Evolutionary conservation across 441 rosid species (phyloP).

Genomic region (Arabidopsis hybrid): DNA sequence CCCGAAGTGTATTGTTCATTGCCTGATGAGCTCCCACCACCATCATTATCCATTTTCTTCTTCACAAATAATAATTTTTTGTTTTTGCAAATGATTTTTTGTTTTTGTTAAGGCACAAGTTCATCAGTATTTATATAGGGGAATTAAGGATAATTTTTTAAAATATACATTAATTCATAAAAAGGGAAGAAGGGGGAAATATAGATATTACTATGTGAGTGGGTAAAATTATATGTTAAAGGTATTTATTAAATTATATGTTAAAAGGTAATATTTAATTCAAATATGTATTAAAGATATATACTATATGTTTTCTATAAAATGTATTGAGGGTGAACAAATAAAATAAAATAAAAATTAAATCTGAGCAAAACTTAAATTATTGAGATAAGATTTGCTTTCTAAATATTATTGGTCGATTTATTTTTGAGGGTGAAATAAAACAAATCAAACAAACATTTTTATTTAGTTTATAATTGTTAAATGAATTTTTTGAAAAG

Average conservation of each 20-base stretch:
- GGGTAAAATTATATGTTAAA: slow-evolving; percentile 15
- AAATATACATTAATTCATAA: background rate
- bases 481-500: background rate
- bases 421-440: background rate
- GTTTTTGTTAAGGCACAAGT: slow-evolving; percentile 5
- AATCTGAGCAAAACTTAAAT: background rate
- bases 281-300: slow-evolving; percentile 9
- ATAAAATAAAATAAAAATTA: too few relatives aligned
- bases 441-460: background rate
- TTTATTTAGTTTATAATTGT: background rate
- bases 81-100: background rate
- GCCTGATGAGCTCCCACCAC: slow-evolving; percentile 44
- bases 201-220: slow-evolving; percentile 1
- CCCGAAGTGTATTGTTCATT: slow-evolving; percentile 47
- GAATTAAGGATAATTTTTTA: background rate
- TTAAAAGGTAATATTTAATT: slow-evolving; percentile 1
- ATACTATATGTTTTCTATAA: background rate
- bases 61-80: slow-evolving; percentile 5
- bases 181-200: background rate
- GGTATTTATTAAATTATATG: background rate
- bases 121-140: slow-evolving; percentile 32
- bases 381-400: background rate
- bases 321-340: slow-evolving; percentile 3
- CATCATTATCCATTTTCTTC: slow-evolving; percentile 41
- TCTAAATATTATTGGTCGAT: background rate